These are phyloP conservation scores for Hondaea fermentalgiana DNA, from an alignment of 108 stramenopile genomes.

Conservation along the genomic window DNA sequence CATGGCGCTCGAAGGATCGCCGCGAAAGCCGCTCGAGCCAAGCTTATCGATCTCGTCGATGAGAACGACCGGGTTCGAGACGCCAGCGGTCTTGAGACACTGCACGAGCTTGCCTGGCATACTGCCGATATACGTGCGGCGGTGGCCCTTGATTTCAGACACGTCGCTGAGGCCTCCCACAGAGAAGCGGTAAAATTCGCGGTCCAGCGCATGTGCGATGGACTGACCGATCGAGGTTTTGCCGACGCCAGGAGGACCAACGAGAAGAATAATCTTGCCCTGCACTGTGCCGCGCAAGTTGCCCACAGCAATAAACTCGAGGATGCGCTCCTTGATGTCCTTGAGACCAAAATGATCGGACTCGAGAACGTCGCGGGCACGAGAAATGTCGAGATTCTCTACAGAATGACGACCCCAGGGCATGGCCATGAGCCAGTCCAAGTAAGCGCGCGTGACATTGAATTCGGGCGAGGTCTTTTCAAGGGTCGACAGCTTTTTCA, in stretches of 20 bases:
- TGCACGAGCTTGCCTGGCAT: slow-evolving; percentile 97
- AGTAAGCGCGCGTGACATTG: slow-evolving; percentile 82
- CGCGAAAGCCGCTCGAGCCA: slow-evolving; percentile 66
- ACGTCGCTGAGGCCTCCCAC: slow-evolving; percentile 89
- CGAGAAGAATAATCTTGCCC: slow-evolving; percentile 86
- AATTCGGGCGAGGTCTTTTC: slow-evolving; percentile 94
- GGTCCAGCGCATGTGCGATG: slow-evolving; percentile 77
- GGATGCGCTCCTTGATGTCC: slow-evolving; percentile 88
- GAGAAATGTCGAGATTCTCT: slow-evolving; percentile 76
- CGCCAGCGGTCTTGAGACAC: slow-evolving; percentile 72
- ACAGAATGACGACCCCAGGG: slow-evolving; percentile 77
- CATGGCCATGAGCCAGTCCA: slow-evolving; percentile 89
- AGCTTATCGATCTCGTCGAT: slow-evolving; percentile 99
- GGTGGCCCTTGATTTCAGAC: slow-evolving; percentile 93
- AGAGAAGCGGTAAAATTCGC: slow-evolving; percentile 88
- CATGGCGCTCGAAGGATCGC: slow-evolving; percentile 87
- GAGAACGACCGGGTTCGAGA: slow-evolving; percentile 79
- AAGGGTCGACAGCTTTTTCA: slow-evolving; percentile 75
- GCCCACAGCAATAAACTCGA: slow-evolving; percentile 94
- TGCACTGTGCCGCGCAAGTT: slow-evolving; percentile 78
- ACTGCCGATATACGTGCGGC: slow-evolving; percentile 93
- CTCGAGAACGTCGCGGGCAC: slow-evolving; percentile 65
- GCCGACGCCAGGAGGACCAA: slow-evolving; percentile 87
- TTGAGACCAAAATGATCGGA: slow-evolving; percentile 90
- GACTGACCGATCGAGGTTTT: slow-evolving; percentile 77